Percentiles rank a stretch among this genome's conserved stretches.
phyloP scores from a whole-genome alignment of 163 green algal species.

The Scenedesmus sp. region DNA sequence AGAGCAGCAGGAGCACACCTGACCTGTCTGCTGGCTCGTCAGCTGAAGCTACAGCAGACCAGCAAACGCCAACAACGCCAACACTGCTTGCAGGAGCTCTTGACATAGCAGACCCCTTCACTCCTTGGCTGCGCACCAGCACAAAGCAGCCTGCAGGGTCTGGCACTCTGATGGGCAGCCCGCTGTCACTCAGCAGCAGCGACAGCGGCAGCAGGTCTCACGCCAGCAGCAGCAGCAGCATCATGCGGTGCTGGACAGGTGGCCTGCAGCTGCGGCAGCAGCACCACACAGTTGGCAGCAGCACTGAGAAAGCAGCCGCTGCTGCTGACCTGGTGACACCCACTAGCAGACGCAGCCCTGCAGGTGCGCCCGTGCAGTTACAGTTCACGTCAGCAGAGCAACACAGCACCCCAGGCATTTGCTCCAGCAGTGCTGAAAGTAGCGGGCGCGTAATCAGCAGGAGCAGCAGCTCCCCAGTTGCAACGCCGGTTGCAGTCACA shows the following conservation, averaged over 20 bases:
- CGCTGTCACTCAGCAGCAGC: slow-evolving; percentile 16
- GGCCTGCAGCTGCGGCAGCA: background rate
- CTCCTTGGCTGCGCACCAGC: slow-evolving; percentile 43
- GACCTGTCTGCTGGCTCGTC: background rate
- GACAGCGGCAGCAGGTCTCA: background rate
- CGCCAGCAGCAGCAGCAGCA: slow-evolving; percentile 14
- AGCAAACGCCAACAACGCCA: background rate
- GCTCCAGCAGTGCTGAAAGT: background rate
- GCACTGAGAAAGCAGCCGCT: background rate
- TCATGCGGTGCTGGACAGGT: background rate
- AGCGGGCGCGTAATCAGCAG: background rate
- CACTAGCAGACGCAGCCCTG: background rate
- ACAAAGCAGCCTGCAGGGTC: slow-evolving; percentile 4
- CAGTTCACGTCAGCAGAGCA: background rate
- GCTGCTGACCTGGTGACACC: background rate
- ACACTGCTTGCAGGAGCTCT: background rate
- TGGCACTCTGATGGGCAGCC: background rate
- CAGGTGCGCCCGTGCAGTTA: background rate
- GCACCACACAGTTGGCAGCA: background rate
- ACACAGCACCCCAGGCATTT: background rate
- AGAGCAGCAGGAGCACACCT: background rate
- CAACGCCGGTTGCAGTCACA: background rate
- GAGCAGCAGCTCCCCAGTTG: background rate
- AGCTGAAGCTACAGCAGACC: background rate
- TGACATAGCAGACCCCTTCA: slow-evolving; percentile 31